Evolutionary conservation across 148 eudicot genomes (phyloP).

Genomic region (Rhododendron mucronatum): DNA sequence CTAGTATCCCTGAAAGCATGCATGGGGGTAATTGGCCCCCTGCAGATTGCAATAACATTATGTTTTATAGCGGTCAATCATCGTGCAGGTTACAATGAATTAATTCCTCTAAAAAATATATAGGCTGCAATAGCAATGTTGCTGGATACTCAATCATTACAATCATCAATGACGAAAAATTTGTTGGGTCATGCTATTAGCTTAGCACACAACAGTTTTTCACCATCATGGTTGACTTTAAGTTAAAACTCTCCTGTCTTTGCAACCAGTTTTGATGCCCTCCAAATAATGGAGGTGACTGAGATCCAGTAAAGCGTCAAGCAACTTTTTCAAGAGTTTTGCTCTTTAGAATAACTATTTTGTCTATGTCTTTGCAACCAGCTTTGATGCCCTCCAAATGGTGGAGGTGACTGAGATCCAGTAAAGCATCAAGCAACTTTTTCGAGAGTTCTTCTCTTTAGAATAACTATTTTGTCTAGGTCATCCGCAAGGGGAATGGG

Average conservation of each 20-base stretch:
- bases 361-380: no score
- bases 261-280: conserved; percentile 80
- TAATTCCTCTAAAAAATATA: background rate
- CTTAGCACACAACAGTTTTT: background rate
- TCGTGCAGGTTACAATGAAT: background rate
- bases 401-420: conserved; percentile 53
- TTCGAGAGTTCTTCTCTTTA: no score
- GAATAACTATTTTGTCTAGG: no score
- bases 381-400: conserved; percentile 95
- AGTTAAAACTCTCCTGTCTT: conserved; percentile 74
- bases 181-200: background rate
- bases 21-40: background rate
- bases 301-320: conserved; percentile 22
- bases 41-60: background rate
- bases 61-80: background rate
- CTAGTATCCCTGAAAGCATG: background rate
- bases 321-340: no score
- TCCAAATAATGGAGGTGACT: conserved; percentile 74
- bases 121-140: background rate
- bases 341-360: no score
- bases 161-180: background rate
- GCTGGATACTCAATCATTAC: background rate
- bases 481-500: no score
- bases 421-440: no score
- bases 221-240: conserved; percentile 80